Conservation (phyloP, 805 yeast genomes). For the Ogataea salicorniae region DNA sequence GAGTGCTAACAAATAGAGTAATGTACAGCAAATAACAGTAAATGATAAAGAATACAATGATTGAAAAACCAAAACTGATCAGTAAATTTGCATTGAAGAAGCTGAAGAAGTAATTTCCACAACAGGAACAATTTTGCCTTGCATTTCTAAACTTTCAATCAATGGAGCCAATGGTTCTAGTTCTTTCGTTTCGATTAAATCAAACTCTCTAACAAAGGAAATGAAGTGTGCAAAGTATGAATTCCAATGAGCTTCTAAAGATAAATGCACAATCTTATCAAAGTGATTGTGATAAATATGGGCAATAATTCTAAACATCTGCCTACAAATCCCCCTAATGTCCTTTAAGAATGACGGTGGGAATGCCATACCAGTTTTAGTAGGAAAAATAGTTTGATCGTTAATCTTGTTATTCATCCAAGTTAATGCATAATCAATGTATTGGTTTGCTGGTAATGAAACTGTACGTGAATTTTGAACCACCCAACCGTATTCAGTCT, state of each 20-base stretch:
- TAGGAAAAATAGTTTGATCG: constrained; percentile 88
- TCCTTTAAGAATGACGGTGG: constrained; percentile 81
- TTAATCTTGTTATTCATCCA: constrained; percentile 87
- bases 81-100: not conserved
- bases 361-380: constrained; percentile 82
- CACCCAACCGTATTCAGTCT: constrained; percentile 86
- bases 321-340: constrained; percentile 80
- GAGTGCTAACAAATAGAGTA: no score
- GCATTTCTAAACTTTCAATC: constrained; percentile 74
- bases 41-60: no score
- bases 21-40: no score
- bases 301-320: constrained; percentile 93
- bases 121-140: constrained; percentile 62
- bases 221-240: constrained; percentile 94
- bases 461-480: constrained; percentile 66
- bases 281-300: constrained; percentile 93
- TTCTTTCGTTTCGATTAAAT: constrained; percentile 72
- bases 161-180: constrained; percentile 71
- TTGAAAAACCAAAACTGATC: no score
- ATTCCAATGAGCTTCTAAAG: constrained; percentile 96
- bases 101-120: constrained; percentile 1
- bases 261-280: constrained; percentile 85
- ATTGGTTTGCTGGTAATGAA: constrained; percentile 86
- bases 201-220: constrained; percentile 80
- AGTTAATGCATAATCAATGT: constrained; percentile 84